Conservation (phyloP, 805 yeast genomes). For the Suhomyces prunicola region DNA sequence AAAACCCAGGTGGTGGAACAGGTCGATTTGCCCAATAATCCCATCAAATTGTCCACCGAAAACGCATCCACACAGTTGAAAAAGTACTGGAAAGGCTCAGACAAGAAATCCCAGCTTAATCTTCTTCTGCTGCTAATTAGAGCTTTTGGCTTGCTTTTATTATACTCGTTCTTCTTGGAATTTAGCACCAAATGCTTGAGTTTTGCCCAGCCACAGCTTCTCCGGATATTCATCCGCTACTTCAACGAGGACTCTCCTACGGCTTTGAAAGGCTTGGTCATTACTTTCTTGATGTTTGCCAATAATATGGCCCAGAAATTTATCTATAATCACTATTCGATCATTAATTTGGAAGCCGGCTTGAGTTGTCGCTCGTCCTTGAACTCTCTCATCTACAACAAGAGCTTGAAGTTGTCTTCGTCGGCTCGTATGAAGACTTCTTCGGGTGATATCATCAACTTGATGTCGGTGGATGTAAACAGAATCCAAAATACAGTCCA, state of each 20-base stretch:
- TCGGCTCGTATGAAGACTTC: slow-evolving; percentile 22
- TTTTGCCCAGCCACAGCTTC: slow-evolving; percentile 82
- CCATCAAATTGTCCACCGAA: slow-evolving; percentile 22
- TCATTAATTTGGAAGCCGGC: slow-evolving; percentile 54
- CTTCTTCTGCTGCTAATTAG: slow-evolving; percentile 17
- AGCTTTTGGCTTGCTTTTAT: slow-evolving; percentile 26
- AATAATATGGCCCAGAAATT: slow-evolving; percentile 60
- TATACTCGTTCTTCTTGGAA: slow-evolving; percentile 22
- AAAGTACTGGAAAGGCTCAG: slow-evolving; percentile 13
- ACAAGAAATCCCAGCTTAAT: neutral
- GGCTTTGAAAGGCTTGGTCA: slow-evolving; percentile 55
- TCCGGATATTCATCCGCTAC: slow-evolving; percentile 61
- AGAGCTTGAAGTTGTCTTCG: slow-evolving; percentile 24
- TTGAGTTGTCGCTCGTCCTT: slow-evolving; percentile 34
- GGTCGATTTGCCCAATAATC: slow-evolving; percentile 29
- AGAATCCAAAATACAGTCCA: slow-evolving; percentile 19
- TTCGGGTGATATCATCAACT: slow-evolving; percentile 23
- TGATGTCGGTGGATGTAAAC: slow-evolving; percentile 22
- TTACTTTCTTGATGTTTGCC: slow-evolving; percentile 62
- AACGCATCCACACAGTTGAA: slow-evolving; percentile 14
- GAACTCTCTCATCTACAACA: slow-evolving; percentile 21
- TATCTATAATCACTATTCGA: slow-evolving; percentile 65
- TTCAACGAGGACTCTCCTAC: slow-evolving; percentile 50
- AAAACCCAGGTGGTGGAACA: slow-evolving; percentile 35
- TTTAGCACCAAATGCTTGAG: slow-evolving; percentile 19